Evolutionary conservation across 495 filamentous ascomycete species (phyloP).

Genomic region (Podospora pseudocomata): DNA sequence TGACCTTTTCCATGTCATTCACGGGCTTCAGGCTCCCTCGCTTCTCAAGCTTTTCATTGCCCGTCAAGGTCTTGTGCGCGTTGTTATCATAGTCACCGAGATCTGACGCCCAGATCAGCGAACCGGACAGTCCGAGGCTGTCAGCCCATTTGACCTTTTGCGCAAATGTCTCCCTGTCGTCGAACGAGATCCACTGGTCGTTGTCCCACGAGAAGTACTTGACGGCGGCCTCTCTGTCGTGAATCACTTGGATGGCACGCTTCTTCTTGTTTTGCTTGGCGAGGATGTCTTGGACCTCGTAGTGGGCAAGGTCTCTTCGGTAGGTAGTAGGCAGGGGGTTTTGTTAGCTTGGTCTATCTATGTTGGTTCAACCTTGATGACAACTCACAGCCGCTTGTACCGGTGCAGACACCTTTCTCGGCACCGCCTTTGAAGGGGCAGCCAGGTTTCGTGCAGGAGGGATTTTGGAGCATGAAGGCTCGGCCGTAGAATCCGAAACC

Average conservation of each 20-base stretch:
- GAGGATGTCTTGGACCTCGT: conserved; percentile 37
- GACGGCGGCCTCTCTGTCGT: conserved; percentile 20
- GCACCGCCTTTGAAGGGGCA: conserved; percentile 30
- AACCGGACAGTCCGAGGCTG: not conserved
- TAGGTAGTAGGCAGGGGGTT: too few species aligned
- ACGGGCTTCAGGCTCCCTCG: not conserved
- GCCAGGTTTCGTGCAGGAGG: conserved; percentile 19
- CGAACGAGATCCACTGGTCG: conserved; percentile 46
- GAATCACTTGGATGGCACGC: not conserved
- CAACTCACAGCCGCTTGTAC: conserved; percentile 22
- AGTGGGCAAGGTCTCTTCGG: conserved; percentile 25
- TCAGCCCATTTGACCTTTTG: conserved; percentile 28
- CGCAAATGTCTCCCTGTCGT: conserved; percentile 39
- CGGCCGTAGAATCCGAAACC: conserved; percentile 55
- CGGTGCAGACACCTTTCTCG: conserved; percentile 32
- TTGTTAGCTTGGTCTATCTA: too few species aligned
- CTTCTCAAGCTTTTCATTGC: not conserved
- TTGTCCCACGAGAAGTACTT: conserved; percentile 37
- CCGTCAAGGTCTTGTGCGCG: not conserved
- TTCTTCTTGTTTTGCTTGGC: not conserved
- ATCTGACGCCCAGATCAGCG: conserved; percentile 13
- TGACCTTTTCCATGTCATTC: not conserved
- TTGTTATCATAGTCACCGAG: not conserved
- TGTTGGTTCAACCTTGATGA: too few species aligned
- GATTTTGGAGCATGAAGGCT: conserved; percentile 23